These are phyloP conservation scores for Aaosphaeria arxii DNA, from an alignment of 2,329 filamentous ascomycete genomes.

Conservation along the genomic window DNA sequence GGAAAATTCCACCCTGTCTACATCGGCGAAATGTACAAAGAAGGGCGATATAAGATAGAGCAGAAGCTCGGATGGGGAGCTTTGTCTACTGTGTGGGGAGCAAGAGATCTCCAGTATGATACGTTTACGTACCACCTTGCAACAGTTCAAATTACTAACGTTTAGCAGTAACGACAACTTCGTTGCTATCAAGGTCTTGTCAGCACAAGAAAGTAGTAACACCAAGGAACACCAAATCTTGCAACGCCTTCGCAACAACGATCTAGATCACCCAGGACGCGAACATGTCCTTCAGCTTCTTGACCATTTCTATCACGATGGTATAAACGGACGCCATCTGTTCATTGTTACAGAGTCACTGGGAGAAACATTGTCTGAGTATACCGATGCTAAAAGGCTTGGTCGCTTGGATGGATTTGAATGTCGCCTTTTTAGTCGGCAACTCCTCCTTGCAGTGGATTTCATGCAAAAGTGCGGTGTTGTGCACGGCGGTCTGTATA, in stretches of 20 bases:
- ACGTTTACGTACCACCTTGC: background rate
- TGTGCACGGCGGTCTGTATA: background rate
- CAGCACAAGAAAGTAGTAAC: background rate
- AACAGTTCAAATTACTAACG: too few relatives aligned
- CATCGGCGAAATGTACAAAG: background rate
- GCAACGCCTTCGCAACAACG: background rate
- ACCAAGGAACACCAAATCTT: background rate
- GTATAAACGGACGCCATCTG: background rate
- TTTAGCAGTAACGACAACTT: background rate
- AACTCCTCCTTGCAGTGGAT: background rate
- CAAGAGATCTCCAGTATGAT: background rate
- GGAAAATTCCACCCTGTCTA: background rate
- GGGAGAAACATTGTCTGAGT: background rate
- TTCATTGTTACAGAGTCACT: background rate
- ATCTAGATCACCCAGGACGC: background rate
- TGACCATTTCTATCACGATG: background rate
- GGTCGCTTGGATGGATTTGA: too few relatives aligned
- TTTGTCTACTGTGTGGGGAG: background rate
- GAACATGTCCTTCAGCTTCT: background rate
- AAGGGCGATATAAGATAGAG: background rate
- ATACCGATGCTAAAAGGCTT: too few relatives aligned
- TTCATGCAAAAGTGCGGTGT: background rate
- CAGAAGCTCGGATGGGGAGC: background rate
- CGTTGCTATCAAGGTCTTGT: background rate
- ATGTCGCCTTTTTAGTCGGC: background rate